Percentiles rank a stretch among this genome's conserved stretches.
These are phyloP conservation scores for Stentor coeruleus DNA, from an alignment of 73 alveolate species.

Conservation along the genomic window DNA sequence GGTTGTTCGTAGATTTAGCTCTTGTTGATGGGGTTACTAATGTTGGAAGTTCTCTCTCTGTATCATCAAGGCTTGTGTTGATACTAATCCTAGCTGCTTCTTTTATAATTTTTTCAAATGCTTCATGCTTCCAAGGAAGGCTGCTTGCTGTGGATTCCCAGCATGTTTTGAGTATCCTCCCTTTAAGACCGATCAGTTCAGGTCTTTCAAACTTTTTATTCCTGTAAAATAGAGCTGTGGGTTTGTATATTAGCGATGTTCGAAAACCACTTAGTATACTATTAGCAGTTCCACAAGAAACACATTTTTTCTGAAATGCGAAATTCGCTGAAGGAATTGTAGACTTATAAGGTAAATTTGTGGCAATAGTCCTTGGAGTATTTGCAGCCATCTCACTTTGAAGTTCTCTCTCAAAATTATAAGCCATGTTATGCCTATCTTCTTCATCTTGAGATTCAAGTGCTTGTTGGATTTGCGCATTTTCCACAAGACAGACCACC, in stretches of 20 bases:
- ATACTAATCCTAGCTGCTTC: neutral
- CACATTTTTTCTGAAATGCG: neutral
- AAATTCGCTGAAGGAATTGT: constrained; percentile 9
- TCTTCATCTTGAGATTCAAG: constrained; percentile 28
- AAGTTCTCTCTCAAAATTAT: constrained; percentile 13
- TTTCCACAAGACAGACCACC: constrained; percentile 29
- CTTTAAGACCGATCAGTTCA: constrained; percentile 10
- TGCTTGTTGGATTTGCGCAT: constrained; percentile 31
- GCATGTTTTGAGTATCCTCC: neutral
- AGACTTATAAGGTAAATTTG: neutral
- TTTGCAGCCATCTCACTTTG: neutral
- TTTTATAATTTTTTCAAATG: neutral
- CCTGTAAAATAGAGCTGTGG: constrained; percentile 14
- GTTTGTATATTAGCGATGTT: neutral
- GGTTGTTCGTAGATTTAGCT: neutral
- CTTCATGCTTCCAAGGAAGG: constrained; percentile 1
- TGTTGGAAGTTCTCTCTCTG: neutral
- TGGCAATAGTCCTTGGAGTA: neutral
- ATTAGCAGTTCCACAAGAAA: constrained; percentile 12
- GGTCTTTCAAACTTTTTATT: constrained; percentile 25
- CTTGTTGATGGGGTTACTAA: neutral
- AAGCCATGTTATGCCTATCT: constrained; percentile 23
- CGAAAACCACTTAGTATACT: neutral
- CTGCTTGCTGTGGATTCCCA: neutral
- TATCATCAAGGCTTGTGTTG: neutral